phyloP scores from a whole-genome alignment of 345 rosid genomes.

The Salix udensis region DNA sequence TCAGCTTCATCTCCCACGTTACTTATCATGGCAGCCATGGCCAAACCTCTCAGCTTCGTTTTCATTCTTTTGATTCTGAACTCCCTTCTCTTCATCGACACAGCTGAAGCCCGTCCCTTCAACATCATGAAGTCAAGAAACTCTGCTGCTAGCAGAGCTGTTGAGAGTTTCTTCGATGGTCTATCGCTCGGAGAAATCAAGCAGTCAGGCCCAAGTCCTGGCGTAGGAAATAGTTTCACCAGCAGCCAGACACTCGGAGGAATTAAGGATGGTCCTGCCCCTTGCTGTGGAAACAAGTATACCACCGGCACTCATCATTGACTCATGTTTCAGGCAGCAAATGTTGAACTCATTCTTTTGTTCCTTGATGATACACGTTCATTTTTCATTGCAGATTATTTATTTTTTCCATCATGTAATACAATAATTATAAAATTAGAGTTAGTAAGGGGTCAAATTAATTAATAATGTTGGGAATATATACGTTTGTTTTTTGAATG shows the following conservation, averaged over 20 bases:
- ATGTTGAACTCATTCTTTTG: background rate
- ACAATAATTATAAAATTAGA: background rate
- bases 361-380: background rate
- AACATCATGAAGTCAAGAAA: slow-evolving; percentile 18
- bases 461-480: background rate
- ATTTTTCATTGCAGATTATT: background rate
- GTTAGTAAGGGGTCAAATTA: background rate
- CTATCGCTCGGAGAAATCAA: slow-evolving; percentile 44
- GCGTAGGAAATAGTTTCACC: background rate
- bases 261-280: slow-evolving; percentile 7
- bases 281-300: slow-evolving; percentile 36
- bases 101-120: slow-evolving; percentile 42
- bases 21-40: slow-evolving; percentile 18
- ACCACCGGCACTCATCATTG: background rate
- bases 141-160: slow-evolving; percentile 10
- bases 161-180: slow-evolving; percentile 35
- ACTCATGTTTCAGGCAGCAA: background rate
- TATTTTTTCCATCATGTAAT: background rate
- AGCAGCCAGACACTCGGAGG: background rate
- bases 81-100: slow-evolving; percentile 22
- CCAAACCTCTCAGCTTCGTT: slow-evolving; percentile 23
- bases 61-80: slow-evolving; percentile 18
- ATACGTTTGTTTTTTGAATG: background rate
- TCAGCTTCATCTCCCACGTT: background rate
- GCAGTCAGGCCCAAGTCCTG: background rate